Percentiles rank a stretch among this genome's conserved stretches.
phyloP scores from a whole-genome alignment of 345 rosid species.

The Xanthoceras sorbifolium region DNA sequence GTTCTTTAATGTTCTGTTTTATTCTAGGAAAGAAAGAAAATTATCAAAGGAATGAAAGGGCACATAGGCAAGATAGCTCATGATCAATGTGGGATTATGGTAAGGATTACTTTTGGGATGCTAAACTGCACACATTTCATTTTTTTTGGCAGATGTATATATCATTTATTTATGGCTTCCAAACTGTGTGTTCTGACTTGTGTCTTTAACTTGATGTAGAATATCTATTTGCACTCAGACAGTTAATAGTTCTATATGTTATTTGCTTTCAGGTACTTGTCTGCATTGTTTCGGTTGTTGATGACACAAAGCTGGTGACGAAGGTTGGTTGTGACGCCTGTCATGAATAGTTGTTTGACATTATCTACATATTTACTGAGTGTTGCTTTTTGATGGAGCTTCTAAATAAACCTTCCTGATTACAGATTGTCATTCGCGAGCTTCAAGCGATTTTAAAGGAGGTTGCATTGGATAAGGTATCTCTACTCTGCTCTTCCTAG shows the following conservation, averaged over 20 bases:
- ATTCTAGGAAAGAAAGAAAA: conserved; percentile 85
- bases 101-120: conserved; percentile 36
- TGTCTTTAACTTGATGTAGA: neutral
- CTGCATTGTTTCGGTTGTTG: conserved; percentile 66
- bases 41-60: conserved; percentile 84
- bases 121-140: conserved; percentile 2
- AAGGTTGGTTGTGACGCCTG: conserved; percentile 53
- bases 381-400: conserved; percentile 12
- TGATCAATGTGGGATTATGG: conserved; percentile 83
- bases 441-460: conserved; percentile 64
- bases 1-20: conserved; percentile 12
- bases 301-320: conserved; percentile 87
- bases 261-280: conserved; percentile 67
- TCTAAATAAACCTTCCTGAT: conserved; percentile 30
- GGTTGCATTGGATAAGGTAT: conserved; percentile 80
- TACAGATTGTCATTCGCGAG: conserved; percentile 76
- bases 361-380: neutral
- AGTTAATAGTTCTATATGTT: conserved; percentile 12
- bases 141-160: neutral
- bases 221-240: neutral
- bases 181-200: neutral
- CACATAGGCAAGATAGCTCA: conserved; percentile 62
- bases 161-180: neutral
- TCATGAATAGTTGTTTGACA: neutral
- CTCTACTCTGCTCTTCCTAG: conserved; percentile 17